A percentile compares a stretch with the other conserved stretches of the same genome.
Conservation (phyloP, 257 asterid species). For the Galeopsis tetrahit region DNA sequence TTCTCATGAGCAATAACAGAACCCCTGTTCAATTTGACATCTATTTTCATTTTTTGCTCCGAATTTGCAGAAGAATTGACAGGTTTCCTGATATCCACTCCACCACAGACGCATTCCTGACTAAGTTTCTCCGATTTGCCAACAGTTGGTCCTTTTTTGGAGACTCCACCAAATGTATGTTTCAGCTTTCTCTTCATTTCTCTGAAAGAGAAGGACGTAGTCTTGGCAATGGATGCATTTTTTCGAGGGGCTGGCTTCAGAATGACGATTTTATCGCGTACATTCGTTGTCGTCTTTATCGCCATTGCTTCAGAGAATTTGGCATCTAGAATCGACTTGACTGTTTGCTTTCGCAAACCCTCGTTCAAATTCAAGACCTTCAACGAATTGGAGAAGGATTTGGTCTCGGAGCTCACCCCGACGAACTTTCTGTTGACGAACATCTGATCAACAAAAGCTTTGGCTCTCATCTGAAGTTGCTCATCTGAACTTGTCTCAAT, state of each 20-base stretch:
- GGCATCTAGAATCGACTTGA: slow-evolving; percentile 19
- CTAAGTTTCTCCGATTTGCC: slow-evolving; percentile 13
- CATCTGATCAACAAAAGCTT: slow-evolving; percentile 62
- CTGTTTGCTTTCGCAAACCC: slow-evolving; percentile 28
- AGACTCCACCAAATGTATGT: slow-evolving; percentile 56
- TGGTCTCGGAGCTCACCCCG: slow-evolving; percentile 29
- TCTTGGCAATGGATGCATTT: slow-evolving; percentile 33
- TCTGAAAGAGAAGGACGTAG: slow-evolving; percentile 51
- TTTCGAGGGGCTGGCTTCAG: slow-evolving; percentile 52
- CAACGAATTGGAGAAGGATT: slow-evolving; percentile 61
- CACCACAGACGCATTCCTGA: slow-evolving; percentile 25
- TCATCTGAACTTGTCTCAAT: slow-evolving; percentile 27
- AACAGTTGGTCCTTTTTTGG: slow-evolving; percentile 31
- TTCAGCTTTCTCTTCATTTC: slow-evolving; percentile 66
- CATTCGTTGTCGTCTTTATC: slow-evolving; percentile 3
- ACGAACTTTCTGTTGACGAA: slow-evolving; percentile 43
- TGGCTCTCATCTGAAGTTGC: slow-evolving; percentile 56
- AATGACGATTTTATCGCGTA: slow-evolving; percentile 47
- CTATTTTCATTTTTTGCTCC: slow-evolving; percentile 32
- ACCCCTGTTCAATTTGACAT: slow-evolving; percentile 23
- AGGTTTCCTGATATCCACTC: slow-evolving; percentile 31
- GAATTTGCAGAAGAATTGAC: slow-evolving; percentile 29
- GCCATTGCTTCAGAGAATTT: slow-evolving; percentile 13
- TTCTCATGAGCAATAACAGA: slow-evolving; percentile 33
- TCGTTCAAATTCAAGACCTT: slow-evolving; percentile 53